These are phyloP conservation scores for Tetragonia tetragonoides DNA, from an alignment of 148 eudicot genomes.

Conservation along the genomic window DNA sequence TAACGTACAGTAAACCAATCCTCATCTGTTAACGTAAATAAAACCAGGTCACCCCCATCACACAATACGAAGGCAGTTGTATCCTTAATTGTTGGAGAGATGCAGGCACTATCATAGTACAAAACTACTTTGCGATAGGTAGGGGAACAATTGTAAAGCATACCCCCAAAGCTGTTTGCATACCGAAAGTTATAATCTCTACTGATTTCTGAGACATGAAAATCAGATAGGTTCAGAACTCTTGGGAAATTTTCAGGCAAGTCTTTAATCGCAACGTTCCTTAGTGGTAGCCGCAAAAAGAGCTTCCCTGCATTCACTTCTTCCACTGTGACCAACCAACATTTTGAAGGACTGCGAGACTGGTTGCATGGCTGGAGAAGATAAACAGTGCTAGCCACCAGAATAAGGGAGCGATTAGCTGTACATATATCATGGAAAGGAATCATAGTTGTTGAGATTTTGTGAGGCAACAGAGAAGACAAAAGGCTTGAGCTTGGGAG, in stretches of 20 bases:
- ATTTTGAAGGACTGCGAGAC: constrained; percentile 1
- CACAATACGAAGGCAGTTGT: constrained; percentile 9
- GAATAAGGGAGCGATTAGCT: not conserved
- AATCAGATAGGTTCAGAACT: constrained; percentile 6
- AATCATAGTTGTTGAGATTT: not conserved
- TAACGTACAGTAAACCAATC: constrained; percentile 1
- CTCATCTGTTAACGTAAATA: constrained; percentile 5
- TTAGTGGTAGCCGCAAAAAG: constrained; percentile 17
- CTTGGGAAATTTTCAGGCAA: constrained; percentile 13
- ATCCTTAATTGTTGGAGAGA: constrained; percentile 1
- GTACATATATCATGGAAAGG: not conserved
- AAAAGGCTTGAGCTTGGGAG: constrained; percentile 6
- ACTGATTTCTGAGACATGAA: constrained; percentile 14
- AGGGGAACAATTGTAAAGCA: not conserved
- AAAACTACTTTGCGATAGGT: constrained; percentile 14
- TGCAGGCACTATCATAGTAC: not conserved
- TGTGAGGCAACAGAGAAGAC: constrained; percentile 13
- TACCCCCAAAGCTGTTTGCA: not conserved
- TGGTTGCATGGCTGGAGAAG: constrained; percentile 16
- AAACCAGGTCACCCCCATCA: constrained; percentile 9
- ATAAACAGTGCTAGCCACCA: constrained; percentile 22
- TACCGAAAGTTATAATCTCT: constrained; percentile 6
- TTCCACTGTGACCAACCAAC: constrained; percentile 24
- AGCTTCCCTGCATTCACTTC: constrained; percentile 16
- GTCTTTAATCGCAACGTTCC: not conserved